Evolutionary conservation across 768 basidiomycete species (phyloP).

Genomic region (Leucogyrophana mollusca): DNA sequence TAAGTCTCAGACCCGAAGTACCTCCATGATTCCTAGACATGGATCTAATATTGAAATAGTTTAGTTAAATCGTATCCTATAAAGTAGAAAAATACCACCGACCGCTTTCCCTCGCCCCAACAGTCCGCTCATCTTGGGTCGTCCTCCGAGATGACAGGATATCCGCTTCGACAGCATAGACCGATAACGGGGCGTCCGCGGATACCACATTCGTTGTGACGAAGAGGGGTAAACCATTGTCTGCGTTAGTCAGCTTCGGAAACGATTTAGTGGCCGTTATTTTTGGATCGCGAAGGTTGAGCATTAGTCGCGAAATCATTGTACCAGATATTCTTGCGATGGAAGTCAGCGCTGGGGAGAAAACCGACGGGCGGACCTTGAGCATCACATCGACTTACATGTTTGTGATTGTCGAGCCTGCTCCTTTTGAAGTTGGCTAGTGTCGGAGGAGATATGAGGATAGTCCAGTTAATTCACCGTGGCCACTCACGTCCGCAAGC

Average conservation of each 20-base stretch:
- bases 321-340: constrained; percentile 10
- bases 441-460: neutral
- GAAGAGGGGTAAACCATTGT: neutral
- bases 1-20: too few relatives aligned
- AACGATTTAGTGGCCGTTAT: neutral
- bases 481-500: constrained; percentile 9
- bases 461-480: neutral
- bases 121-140: neutral
- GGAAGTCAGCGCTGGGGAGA: neutral
- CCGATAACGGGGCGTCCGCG: neutral
- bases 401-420: neutral
- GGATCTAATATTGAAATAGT: too few relatives aligned
- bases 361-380: neutral
- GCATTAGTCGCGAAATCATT: constrained; percentile 16
- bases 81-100: too few relatives aligned
- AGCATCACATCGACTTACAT: neutral
- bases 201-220: neutral
- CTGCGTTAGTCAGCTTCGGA: neutral
- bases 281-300: constrained; percentile 13
- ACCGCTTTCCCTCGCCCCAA: too few relatives aligned
- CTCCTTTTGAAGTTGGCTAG: neutral
- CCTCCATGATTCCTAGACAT: too few relatives aligned
- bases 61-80: too few relatives aligned
- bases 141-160: neutral
- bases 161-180: neutral